Conservation (phyloP, 192 early-diverging fungal species). For the Backusella liffmaniae region DNA sequence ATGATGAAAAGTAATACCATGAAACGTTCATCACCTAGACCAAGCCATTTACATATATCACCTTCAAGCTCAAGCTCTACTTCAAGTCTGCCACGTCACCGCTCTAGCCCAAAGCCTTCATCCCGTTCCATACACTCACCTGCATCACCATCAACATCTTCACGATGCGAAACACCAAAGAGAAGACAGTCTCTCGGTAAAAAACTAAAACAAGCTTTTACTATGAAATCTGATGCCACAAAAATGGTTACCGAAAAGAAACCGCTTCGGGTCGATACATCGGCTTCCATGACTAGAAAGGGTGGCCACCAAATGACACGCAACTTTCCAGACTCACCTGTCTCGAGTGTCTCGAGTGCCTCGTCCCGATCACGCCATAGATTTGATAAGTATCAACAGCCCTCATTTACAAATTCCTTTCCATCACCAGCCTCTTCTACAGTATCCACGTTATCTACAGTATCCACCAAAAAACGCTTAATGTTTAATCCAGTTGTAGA, state of each 20-base stretch:
- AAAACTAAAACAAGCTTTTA: conserved; percentile 5
- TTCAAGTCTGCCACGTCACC: background rate
- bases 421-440: conserved; percentile 19
- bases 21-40: background rate
- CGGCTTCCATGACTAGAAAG: background rate
- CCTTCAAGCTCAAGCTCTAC: conserved; percentile 1
- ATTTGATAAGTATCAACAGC: background rate
- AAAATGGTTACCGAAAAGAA: background rate
- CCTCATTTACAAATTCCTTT: background rate
- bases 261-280: conserved; percentile 4
- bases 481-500: conserved; percentile 10
- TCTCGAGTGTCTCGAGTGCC: conserved; percentile 10
- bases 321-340: conserved; percentile 3
- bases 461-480: background rate
- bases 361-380: background rate
- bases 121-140: background rate
- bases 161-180: background rate
- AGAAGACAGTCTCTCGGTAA: conserved; percentile 18
- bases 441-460: background rate
- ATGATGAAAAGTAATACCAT: conserved; percentile 9
- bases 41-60: background rate
- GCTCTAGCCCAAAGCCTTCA: background rate
- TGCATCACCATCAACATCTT: conserved; percentile 1
- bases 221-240: background rate
- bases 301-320: background rate